Evolutionary conservation across 225 moss, liverwort and hornwort genomes (phyloP), one percentile per base, ranked within the genome.

Genomic region (Pleurozium schreberi): DNA sequence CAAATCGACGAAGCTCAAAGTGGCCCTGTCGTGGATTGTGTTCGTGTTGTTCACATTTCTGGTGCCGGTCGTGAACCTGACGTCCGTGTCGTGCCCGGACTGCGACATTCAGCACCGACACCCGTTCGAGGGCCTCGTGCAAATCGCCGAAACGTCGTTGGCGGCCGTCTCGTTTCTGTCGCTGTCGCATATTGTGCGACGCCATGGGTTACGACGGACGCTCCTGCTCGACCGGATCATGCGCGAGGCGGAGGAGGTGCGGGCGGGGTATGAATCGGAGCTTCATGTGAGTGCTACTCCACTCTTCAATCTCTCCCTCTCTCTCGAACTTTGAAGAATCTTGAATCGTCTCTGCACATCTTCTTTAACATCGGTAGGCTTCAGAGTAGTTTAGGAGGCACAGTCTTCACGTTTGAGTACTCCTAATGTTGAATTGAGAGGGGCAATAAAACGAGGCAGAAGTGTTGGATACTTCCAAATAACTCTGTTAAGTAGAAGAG

Each of bases 141-240:
- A 95, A 78, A 75, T 87, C 57, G 96, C 96, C 8, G 97, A 98
- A 88, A 91, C 96, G 73, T 84, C 92, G 59, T 81, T 97, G 86
- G 97, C 94, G 67, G 96, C 96, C 38, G 94, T 98, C 61, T 97
- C 96, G 31, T 98, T 97, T 86, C 30, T 98, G 21, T 96, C 94
- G 75, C 90, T 98, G 18, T 93, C 95, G 36, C 92, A 92, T 33
- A 93, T 96, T 50, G 91, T 98, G 61, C 92, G 93, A 42, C 91
- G 93, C 47, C 95, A 94, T 85, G 98, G 98, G 52, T 89, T 98
- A 80, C 94, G 96, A 40, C 94, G 91, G 78, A 94, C 95, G 15
- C 93, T 98, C 53, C 91, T 96, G 50, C 93, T 98, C 80, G 95
- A 98, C 88, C 93, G 94, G 67, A 93, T 98, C 83, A 85, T 75